A percentile compares a stretch with the other conserved stretches of the same genome.
These are phyloP conservation scores for Ramularia collo-cygni DNA, from an alignment of 2,329 filamentous ascomycete genomes.

Conservation along the genomic window DNA sequence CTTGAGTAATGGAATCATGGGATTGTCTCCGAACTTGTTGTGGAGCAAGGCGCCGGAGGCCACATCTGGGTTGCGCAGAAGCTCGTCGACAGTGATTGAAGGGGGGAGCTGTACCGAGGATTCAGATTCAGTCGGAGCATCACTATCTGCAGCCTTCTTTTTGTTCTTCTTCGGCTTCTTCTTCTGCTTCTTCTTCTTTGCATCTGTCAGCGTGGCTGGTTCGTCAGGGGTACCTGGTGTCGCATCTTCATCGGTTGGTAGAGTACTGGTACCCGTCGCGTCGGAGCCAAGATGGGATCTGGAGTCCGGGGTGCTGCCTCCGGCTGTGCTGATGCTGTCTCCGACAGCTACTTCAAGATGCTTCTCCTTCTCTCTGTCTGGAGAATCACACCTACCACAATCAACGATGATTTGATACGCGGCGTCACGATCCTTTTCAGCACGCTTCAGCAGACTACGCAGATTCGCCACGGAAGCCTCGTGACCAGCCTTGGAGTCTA, in stretches of 20 bases:
- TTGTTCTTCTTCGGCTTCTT: constrained; percentile 81
- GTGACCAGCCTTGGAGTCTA: constrained; percentile 22
- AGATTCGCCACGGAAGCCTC: constrained; percentile 25
- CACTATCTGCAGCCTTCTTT: constrained; percentile 53
- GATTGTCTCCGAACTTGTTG: constrained; percentile 17
- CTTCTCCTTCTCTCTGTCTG: constrained; percentile 13
- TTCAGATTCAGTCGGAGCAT: constrained; percentile 9
- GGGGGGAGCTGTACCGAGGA: background rate
- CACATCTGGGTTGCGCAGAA: constrained; percentile 13
- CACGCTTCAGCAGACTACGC: constrained; percentile 25
- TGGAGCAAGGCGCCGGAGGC: constrained; percentile 10
- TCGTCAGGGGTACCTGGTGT: constrained; percentile 20
- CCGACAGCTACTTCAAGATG: constrained; percentile 11
- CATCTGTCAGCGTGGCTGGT: constrained; percentile 29
- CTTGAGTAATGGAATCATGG: constrained; percentile 14
- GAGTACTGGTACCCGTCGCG: constrained; percentile 20
- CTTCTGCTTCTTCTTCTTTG: constrained; percentile 74
- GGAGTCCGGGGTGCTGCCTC: constrained; percentile 5
- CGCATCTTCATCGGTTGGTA: constrained; percentile 19
- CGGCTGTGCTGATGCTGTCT: constrained; percentile 6
- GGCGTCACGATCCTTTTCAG: constrained; percentile 26
- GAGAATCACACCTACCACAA: constrained; percentile 26
- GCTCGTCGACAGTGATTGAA: constrained; percentile 15
- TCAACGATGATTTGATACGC: constrained; percentile 31
- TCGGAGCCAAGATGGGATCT: constrained; percentile 21